Conservation (phyloP, 2,329 filamentous ascomycete genomes). For the Penicillium crustosum region DNA sequence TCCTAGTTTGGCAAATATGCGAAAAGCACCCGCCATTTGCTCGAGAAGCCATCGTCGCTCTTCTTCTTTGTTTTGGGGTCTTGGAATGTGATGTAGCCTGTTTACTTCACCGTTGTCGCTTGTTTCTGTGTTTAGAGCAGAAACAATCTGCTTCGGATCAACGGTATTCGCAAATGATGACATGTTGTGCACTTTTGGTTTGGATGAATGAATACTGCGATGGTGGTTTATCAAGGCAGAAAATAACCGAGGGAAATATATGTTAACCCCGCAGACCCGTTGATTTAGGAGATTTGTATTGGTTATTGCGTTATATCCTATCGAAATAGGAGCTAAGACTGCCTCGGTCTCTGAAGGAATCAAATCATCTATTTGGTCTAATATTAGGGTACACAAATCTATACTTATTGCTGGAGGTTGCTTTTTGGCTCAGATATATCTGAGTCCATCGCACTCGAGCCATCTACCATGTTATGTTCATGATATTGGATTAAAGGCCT, state of each 20-base stretch:
- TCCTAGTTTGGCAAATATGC: slow-evolving; percentile 24
- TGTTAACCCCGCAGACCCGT: not conserved
- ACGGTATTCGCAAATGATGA: not conserved
- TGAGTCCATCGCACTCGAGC: no score
- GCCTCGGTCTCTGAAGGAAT: no score
- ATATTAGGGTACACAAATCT: not conserved
- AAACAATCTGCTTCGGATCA: not conserved
- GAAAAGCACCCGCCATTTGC: slow-evolving; percentile 24
- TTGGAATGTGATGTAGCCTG: not conserved
- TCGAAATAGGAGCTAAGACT: not conserved
- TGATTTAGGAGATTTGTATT: not conserved
- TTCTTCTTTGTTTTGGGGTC: not conserved
- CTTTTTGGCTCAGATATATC: no score
- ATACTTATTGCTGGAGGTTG: not conserved
- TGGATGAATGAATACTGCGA: not conserved
- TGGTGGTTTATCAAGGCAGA: not conserved
- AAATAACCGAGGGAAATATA: not conserved
- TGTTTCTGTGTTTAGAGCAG: not conserved
- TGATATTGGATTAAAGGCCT: not conserved
- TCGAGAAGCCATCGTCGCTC: slow-evolving; percentile 13
- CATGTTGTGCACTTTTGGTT: not conserved
- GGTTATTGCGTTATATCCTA: no score
- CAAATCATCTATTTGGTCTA: not conserved
- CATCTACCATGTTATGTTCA: not conserved
- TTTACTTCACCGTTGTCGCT: not conserved